Conservation (phyloP, 2,329 filamentous ascomycete genomes). For the Penicillium fuscoglaucum region DNA sequence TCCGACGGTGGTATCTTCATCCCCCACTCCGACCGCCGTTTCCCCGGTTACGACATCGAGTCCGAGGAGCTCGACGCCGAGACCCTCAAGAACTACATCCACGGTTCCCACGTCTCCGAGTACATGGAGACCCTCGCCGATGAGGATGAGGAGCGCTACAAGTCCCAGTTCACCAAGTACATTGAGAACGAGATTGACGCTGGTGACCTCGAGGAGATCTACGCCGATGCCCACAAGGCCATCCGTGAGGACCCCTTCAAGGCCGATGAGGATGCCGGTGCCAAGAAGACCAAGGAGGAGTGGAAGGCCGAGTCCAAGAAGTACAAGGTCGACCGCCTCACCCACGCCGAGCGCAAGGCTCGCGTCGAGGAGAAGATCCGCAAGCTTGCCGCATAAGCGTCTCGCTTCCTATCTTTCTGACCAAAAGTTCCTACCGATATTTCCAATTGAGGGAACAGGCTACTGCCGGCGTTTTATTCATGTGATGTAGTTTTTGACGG, state of each 20-base stretch:
- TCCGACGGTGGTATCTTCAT: constrained; percentile 96
- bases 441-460: constrained; percentile 27
- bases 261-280: constrained; percentile 71
- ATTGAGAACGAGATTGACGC: constrained; percentile 96
- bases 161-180: constrained; percentile 97
- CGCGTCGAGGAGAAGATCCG: constrained; percentile 90
- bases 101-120: constrained; percentile 95
- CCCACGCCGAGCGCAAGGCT: constrained; percentile 78
- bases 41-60: constrained; percentile 98
- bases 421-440: constrained; percentile 28
- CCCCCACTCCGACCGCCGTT: constrained; percentile 98
- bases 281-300: constrained; percentile 97
- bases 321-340: constrained; percentile 75
- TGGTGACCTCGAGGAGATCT: constrained; percentile 94
- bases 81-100: constrained; percentile 98
- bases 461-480: constrained; percentile 27
- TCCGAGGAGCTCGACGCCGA: constrained; percentile 96
- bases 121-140: constrained; percentile 99
- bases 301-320: constrained; percentile 96
- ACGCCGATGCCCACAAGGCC: constrained; percentile 88
- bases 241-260: constrained; percentile 98
- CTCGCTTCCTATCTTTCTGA: constrained; percentile 25
- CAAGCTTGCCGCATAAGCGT: constrained; percentile 58
- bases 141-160: constrained; percentile 99
- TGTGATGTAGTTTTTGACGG: constrained; percentile 34